A percentile compares a stretch with the other conserved stretches of the same genome.
Evolutionary conservation across 148 eudicot genomes (phyloP).

Genomic region (Fagopyrum esculentum): DNA sequence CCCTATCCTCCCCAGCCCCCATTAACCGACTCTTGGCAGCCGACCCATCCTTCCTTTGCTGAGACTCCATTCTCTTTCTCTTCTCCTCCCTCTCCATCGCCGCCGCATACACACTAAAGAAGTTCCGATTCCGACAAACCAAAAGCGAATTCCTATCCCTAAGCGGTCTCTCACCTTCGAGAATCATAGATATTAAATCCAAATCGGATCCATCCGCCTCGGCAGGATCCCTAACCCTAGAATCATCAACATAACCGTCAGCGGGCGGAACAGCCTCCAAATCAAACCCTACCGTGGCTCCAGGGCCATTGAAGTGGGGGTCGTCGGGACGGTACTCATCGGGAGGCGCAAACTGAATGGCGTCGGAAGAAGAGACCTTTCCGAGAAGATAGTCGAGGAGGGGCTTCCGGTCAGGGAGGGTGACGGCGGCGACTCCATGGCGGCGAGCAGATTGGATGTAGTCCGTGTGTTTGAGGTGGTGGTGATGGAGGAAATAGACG

Average conservation of each 20-base stretch:
- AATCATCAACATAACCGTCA: constrained; percentile 15
- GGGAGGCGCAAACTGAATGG: constrained; percentile 34
- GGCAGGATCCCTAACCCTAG: constrained; percentile 15
- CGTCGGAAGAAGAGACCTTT: constrained; percentile 48
- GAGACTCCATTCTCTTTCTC: constrained; percentile 51
- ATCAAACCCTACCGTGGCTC: constrained; percentile 7
- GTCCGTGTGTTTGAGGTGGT: constrained; percentile 58
- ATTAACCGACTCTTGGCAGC: constrained; percentile 48
- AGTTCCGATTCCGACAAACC: constrained; percentile 54
- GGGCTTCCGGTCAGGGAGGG: constrained; percentile 74
- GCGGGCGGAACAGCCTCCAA: neutral
- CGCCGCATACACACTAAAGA: constrained; percentile 38
- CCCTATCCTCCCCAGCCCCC: constrained; percentile 37
- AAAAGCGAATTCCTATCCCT: constrained; percentile 59
- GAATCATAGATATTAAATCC: constrained; percentile 32
- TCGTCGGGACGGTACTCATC: constrained; percentile 54
- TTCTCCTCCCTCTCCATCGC: constrained; percentile 76
- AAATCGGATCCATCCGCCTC: constrained; percentile 14
- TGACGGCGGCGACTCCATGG: constrained; percentile 50
- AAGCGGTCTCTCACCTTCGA: constrained; percentile 51
- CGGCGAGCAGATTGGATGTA: constrained; percentile 54
- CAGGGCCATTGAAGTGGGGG: constrained; percentile 23
- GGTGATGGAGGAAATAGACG: constrained; percentile 52
- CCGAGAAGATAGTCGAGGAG: constrained; percentile 76
- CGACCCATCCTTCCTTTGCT: constrained; percentile 72